Evolutionary conservation across 2,329 filamentous ascomycete species (phyloP).

Genomic region (Aspergillus sp.): DNA sequence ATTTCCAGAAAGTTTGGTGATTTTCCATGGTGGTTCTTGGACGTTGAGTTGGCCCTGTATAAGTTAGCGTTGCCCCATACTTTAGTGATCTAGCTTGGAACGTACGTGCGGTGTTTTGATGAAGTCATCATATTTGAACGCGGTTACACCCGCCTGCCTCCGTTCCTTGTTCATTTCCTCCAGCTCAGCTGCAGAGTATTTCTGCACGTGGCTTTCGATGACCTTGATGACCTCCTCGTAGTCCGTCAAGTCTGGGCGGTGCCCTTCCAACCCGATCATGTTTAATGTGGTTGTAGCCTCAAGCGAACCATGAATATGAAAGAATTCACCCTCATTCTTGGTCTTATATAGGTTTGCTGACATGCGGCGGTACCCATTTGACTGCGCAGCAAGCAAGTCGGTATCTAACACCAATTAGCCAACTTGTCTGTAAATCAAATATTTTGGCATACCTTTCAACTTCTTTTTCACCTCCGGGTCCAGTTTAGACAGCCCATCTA

Average conservation of each 20-base stretch:
- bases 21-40: conserved; percentile 37
- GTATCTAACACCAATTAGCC: conserved; percentile 55
- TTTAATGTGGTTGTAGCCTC: conserved; percentile 68
- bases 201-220: conserved; percentile 60
- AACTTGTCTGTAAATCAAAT: neutral
- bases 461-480: conserved; percentile 39
- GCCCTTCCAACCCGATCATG: conserved; percentile 67
- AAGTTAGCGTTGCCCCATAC: neutral
- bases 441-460: conserved; percentile 33
- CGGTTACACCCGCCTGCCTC: conserved; percentile 61
- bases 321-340: conserved; percentile 65
- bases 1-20: conserved; percentile 29
- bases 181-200: conserved; percentile 56
- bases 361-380: conserved; percentile 68
- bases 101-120: conserved; percentile 55
- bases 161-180: conserved; percentile 58
- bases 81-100: neutral
- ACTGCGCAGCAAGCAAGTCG: conserved; percentile 69
- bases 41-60: conserved; percentile 33
- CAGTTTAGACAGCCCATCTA: conserved; percentile 39
- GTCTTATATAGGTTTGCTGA: conserved; percentile 72
- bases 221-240: conserved; percentile 59
- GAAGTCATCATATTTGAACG: conserved; percentile 61
- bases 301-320: conserved; percentile 73
- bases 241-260: conserved; percentile 60